Evolutionary conservation across 192 early-diverging fungal species (phyloP).

Genomic region (Mortierella claussenii): DNA sequence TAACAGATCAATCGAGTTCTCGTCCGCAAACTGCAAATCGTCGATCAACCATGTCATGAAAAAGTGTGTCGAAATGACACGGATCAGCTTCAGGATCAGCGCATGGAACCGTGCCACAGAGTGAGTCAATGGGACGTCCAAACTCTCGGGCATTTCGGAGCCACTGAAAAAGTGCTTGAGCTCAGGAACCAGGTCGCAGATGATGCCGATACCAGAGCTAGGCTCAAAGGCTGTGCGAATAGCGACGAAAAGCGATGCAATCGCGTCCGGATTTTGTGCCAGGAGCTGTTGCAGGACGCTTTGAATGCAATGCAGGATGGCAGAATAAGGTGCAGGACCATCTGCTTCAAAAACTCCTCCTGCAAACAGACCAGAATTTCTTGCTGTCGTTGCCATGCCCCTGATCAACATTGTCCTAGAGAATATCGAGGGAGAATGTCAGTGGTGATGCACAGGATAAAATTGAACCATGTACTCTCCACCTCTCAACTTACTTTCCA

Average conservation of each 20-base stretch:
- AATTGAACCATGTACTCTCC: not conserved
- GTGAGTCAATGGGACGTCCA: conserved; percentile 38
- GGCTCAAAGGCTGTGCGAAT: conserved; percentile 50
- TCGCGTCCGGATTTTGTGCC: conserved; percentile 37
- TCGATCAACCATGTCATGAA: conserved; percentile 55
- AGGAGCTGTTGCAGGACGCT: conserved; percentile 44
- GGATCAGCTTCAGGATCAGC: conserved; percentile 42
- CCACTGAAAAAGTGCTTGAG: conserved; percentile 41
- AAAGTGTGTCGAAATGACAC: conserved; percentile 53
- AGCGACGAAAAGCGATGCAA: conserved; percentile 38
- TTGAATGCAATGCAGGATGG: conserved; percentile 43
- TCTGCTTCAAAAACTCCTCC: conserved; percentile 37
- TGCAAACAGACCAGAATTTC: conserved; percentile 43
- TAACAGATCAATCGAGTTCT: conserved; percentile 39
- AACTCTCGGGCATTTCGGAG: conserved; percentile 34
- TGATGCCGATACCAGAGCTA: conserved; percentile 40
- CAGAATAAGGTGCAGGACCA: conserved; percentile 27
- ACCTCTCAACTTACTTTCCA: conserved; percentile 39
- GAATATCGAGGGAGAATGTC: not conserved
- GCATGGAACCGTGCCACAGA: conserved; percentile 44
- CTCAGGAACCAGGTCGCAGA: conserved; percentile 47
- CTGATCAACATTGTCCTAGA: conserved; percentile 30
- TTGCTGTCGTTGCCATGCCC: conserved; percentile 36
- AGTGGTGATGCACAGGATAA: not conserved
- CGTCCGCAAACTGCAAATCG: conserved; percentile 45